Base-by-base conservation (phyloP, 148 eudicot species). In the Rhododendron vialii region DNA sequence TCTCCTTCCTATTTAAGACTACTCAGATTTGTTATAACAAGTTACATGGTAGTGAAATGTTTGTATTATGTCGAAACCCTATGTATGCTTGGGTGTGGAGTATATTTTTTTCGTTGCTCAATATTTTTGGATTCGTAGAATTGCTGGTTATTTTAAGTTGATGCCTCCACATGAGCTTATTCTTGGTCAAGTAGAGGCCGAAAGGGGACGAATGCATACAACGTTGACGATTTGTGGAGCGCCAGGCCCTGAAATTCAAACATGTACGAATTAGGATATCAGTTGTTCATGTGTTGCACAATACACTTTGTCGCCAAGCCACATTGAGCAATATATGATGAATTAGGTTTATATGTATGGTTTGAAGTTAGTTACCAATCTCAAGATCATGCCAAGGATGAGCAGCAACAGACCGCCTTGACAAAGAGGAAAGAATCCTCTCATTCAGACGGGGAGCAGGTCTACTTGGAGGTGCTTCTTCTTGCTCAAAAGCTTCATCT, bases 341-440 rank as follows among this genome's bases (percentile, higher is more conserved):
- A 28, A 73, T 73, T 73, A 30, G 77, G 38, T 73, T 13, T 8
- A 28, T 69, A 73, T 1, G 36, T 36, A 15, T 28, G 45, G 41
- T 15, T 35, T 17, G 78, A 36, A 74, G 47, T 18, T 80, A 82
- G 78, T 36, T 89, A 93, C 94, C 96, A 55, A 93, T 92, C 89
- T 93, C 96, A 57, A 93, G 93, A 90, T 93, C 96, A 87, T 93
- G 94, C 94, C 96, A 93, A 17, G 96, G 94, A 84, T 93, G 96
- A 38, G 96, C 94, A 80, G 96, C 96, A 53, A 92, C 92, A 17
- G 92, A 83, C 88, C 92, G 90, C 85, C 92, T 84, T 12, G 96
- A 87, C 88, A 93, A 26, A 28, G 96, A 88, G 4, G 96, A 91
- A 50, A 93, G 92, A 85, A 92, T 93, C 86, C 96, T 92, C 75